Evolutionary conservation across 495 filamentous ascomycete genomes (phyloP).

Genomic region (Penicillium dipodomyicola): DNA sequence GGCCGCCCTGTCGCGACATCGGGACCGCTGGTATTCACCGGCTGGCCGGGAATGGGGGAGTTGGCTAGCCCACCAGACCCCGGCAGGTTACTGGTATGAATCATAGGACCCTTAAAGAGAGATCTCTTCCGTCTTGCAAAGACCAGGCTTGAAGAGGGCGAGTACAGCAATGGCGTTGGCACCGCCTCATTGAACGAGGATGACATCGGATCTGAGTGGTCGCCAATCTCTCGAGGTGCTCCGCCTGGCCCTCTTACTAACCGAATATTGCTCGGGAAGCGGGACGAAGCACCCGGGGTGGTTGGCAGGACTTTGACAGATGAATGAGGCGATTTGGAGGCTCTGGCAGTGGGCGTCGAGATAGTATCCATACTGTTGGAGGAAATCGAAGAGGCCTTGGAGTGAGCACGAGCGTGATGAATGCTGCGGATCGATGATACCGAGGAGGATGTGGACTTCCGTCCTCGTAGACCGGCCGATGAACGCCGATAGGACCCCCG

Average conservation of each 20-base stretch:
- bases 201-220: conserved; percentile 28
- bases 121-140: conserved; percentile 90
- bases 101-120: conserved; percentile 83
- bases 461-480: conserved; percentile 74
- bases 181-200: conserved; percentile 41
- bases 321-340: conserved; percentile 73
- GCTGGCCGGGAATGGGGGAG: conserved; percentile 36
- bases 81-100: conserved; percentile 53
- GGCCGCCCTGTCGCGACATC: conserved; percentile 56
- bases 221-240: conserved; percentile 30
- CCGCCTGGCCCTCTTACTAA: conserved; percentile 62
- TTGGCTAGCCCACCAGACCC: conserved; percentile 37
- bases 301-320: conserved; percentile 94
- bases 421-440: conserved; percentile 90
- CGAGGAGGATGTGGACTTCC: conserved; percentile 95
- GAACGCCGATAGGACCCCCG: conserved; percentile 76
- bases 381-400: conserved; percentile 90
- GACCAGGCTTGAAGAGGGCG: conserved; percentile 63
- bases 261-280: conserved; percentile 84
- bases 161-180: conserved; percentile 42
- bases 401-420: conserved; percentile 81
- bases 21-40: conserved; percentile 47
- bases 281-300: conserved; percentile 70
- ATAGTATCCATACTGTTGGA: conserved; percentile 71
- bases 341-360: conserved; percentile 62